A percentile compares a stretch with the other conserved stretches of the same genome.
Evolutionary conservation across 1,284 basidiomycete species (phyloP).

Genomic region (Rhodotorula mucilaginosa): DNA sequence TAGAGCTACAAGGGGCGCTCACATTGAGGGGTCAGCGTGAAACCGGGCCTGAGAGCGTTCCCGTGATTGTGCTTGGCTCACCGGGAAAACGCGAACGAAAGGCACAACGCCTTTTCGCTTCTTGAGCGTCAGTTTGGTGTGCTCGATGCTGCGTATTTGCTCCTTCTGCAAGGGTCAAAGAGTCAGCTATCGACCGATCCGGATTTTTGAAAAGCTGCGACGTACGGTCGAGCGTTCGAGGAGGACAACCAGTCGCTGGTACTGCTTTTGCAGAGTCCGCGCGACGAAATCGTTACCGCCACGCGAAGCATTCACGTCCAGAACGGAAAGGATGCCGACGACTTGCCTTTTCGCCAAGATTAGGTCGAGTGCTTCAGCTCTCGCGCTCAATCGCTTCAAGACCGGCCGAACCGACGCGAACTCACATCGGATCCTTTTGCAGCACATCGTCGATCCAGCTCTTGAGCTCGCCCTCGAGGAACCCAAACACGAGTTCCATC

Average conservation of each 20-base stretch:
- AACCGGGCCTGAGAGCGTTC: no score
- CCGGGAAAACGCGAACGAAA: constrained; percentile 88
- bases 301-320: constrained; percentile 76
- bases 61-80: constrained; percentile 43
- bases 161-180: constrained; percentile 53
- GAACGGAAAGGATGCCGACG: constrained; percentile 73
- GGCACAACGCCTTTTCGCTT: constrained; percentile 89
- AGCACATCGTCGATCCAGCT: constrained; percentile 77
- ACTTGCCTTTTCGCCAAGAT: constrained; percentile 62
- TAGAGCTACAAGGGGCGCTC: constrained; percentile 55
- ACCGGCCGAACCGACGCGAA: constrained; percentile 24
- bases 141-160: constrained; percentile 84
- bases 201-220: background rate
- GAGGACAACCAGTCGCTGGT: constrained; percentile 55
- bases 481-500: constrained; percentile 93
- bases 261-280: constrained; percentile 74
- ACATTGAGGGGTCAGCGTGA: background rate
- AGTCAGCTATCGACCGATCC: background rate
- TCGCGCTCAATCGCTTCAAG: no score
- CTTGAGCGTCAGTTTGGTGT: constrained; percentile 84
- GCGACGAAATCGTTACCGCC: constrained; percentile 75
- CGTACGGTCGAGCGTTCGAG: constrained; percentile 38
- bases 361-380: background rate
- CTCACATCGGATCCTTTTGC: constrained; percentile 73
- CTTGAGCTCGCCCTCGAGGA: constrained; percentile 78